Evolutionary conservation across 768 basidiomycete species (phyloP).

Genomic region (Amanita pseudoporphyria): DNA sequence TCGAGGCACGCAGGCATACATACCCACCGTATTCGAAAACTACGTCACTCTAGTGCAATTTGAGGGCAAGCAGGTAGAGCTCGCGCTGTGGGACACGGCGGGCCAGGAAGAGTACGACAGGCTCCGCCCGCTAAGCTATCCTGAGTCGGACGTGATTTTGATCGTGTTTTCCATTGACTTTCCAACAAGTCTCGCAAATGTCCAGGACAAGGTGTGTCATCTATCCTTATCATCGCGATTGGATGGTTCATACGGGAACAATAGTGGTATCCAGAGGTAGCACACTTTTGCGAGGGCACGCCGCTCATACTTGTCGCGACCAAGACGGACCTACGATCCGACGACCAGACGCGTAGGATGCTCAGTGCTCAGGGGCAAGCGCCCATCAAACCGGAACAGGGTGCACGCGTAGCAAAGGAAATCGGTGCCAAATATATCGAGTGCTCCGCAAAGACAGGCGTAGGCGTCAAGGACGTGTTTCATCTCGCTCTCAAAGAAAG

Average conservation of each 20-base stretch:
- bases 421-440: constrained; percentile 93
- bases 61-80: constrained; percentile 83
- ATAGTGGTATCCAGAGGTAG: constrained; percentile 90
- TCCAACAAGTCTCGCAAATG: constrained; percentile 83
- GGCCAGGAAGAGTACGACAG: constrained; percentile 97
- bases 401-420: constrained; percentile 76
- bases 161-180: constrained; percentile 94
- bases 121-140: constrained; percentile 77
- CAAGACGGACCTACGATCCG: constrained; percentile 84
- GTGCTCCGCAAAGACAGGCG: constrained; percentile 89
- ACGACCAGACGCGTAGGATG: constrained; percentile 81
- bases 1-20: constrained; percentile 56
- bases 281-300: constrained; percentile 85
- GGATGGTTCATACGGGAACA: constrained; percentile 5
- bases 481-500: constrained; percentile 82
- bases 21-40: constrained; percentile 93
- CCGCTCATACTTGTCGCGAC: constrained; percentile 90
- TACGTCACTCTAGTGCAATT: constrained; percentile 82
- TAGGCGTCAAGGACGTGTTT: constrained; percentile 89
- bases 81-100: constrained; percentile 98
- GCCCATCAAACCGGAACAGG: constrained; percentile 79
- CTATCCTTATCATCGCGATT: neutral
- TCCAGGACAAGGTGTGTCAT: constrained; percentile 70
- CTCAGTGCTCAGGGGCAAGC: constrained; percentile 80
- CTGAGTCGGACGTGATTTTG: constrained; percentile 85